Base-by-base conservation (phyloP, 768 basidiomycete species). In the Cystoderma amianthinum region DNA sequence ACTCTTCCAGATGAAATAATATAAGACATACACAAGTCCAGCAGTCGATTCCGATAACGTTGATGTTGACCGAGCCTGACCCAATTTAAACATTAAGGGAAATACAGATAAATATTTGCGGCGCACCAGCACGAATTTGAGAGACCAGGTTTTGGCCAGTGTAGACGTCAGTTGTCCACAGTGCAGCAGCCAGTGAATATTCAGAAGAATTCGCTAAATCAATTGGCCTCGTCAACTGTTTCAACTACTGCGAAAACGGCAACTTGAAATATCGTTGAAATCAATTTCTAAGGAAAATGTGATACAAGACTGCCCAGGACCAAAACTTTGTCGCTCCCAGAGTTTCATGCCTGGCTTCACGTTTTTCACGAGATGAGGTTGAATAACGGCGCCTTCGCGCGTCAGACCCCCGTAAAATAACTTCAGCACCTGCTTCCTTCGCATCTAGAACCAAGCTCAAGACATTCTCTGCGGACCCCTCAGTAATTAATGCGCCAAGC, bases 251-350 rank as follows among this genome's bases (percentile, higher is more conserved):
- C 61, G 37, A 80, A 57, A 7, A 60, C 63, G 4, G 75, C 55
- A 0, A 78, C 72, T 68, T 13, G 11, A 10, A 20, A 18, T 35
- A 16, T 5, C 23, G 19, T 32, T 28, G 20, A 33, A 5, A 20
- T 13, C 28, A 12, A 7, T 17, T 34, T 23, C n/a, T n/a, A n/a
- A n/a, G n/a, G 7, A n/a, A 28, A n/a, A 28, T n/a, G n/a, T 7
- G 25, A 7, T n/a, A 28, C 25, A 28, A n/a, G 7, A n/a, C 52
- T 15, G 28, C 73, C 76, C 74, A 38, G 76, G 81, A 0, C 78
- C 79, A 55, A 84, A 84, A 1, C 72, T 69, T 56, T 85, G 82
- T 21, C 65, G 52, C 17, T 76, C 65, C 77, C 77, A 81, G 10
- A 75, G 43, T 20, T 60, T 51, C 65, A 73, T 78, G 5, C 67